Conservation (phyloP, 176 grass and related monocot species). For the Musa itinerans region DNA sequence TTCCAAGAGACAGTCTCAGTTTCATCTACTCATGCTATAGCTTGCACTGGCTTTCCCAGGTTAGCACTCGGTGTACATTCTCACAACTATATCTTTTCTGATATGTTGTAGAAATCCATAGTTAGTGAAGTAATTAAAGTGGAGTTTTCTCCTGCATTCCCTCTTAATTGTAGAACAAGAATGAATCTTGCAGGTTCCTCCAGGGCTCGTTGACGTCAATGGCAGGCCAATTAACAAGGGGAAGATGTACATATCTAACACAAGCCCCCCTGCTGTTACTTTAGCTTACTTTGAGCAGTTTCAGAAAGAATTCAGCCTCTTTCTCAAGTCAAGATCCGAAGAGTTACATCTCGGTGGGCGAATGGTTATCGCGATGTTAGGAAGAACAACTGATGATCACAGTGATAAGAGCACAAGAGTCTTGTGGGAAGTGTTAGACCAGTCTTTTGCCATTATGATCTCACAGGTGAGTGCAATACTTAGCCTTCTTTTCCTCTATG, state of each 20-base stretch:
- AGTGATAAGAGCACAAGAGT: conserved; percentile 42
- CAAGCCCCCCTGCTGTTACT: conserved; percentile 45
- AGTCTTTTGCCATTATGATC: conserved; percentile 61
- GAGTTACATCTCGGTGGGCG: conserved; percentile 54
- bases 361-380: conserved; percentile 86
- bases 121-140: too few relatives aligned
- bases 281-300: conserved; percentile 68
- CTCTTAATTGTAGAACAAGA: not conserved
- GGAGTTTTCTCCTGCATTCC: too few relatives aligned
- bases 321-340: conserved; percentile 68
- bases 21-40: conserved; percentile 88
- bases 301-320: conserved; percentile 67
- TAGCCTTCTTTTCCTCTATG: too few relatives aligned
- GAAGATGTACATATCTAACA: conserved; percentile 77
- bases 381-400: conserved; percentile 39
- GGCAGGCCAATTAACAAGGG: conserved; percentile 54
- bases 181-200: conserved; percentile 42
- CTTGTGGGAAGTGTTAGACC: conserved; percentile 77
- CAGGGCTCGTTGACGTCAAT: conserved; percentile 34
- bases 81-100: too few relatives aligned
- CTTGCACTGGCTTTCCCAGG: conserved; percentile 95
- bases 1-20: conserved; percentile 59
- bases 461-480: conserved; percentile 34
- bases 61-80: not conserved
- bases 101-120: too few relatives aligned